A percentile compares a stretch with the other conserved stretches of the same genome.
Conservation (phyloP, 257 asterid species). For the Solanum gandarillasii region DNA sequence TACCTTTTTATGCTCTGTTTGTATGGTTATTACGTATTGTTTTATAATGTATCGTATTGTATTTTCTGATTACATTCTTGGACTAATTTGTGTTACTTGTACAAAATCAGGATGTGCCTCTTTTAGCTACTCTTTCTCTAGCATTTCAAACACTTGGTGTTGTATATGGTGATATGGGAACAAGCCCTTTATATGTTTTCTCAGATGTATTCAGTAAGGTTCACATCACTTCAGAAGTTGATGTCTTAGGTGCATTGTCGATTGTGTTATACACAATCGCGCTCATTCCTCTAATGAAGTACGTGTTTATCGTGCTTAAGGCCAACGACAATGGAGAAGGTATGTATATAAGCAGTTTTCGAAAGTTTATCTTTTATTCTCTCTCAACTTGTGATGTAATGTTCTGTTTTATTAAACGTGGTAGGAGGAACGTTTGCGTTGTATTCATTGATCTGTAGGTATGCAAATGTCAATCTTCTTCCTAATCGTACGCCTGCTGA, state of each 20-base stretch:
- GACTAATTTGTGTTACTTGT: not conserved
- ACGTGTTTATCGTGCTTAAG: constrained; percentile 80
- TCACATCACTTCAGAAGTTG: constrained; percentile 70
- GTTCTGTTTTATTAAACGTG: constrained; percentile 10
- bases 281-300: constrained; percentile 66
- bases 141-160: constrained; percentile 98
- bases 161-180: constrained; percentile 96
- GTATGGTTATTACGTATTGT: too few species aligned
- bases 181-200: constrained; percentile 87
- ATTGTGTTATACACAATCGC: constrained; percentile 92
- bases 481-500: constrained; percentile 83
- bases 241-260: constrained; percentile 81
- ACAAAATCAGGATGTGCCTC: constrained; percentile 47
- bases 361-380: not conserved
- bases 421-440: constrained; percentile 97
- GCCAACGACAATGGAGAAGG: constrained; percentile 98
- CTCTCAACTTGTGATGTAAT: not conserved
- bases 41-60: not conserved
- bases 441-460: constrained; percentile 82
- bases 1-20: not conserved
- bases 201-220: constrained; percentile 84
- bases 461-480: constrained; percentile 85
- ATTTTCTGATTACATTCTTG: not conserved
- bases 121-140: constrained; percentile 55
- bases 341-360: constrained; percentile 2